Evolutionary conservation across 208 protist species (phyloP), one percentile per base, ranked within the genome.

Genomic region (Polymyxa betae): DNA sequence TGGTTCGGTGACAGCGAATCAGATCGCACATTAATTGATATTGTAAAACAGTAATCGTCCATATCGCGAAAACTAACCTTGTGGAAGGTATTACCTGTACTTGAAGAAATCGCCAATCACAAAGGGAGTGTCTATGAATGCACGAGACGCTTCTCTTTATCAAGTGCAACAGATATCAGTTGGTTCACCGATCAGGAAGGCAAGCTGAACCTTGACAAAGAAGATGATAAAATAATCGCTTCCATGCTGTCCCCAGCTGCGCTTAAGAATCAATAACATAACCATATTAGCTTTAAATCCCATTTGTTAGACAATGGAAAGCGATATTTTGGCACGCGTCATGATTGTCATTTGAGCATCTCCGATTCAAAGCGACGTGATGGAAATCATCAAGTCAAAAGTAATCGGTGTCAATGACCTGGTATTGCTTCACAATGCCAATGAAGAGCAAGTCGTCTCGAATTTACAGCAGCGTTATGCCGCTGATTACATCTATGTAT

Each of bases 1-100:
- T 93, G 92, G 92, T 91, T 91, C 82, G 72, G 72, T n/a, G 72
- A 82, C 72, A n/a, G 35, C n/a, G 72, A 82, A 20, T 20, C n/a
- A 43, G 72, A 82, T 43, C 5, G 16, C 5, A 38, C 72, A n/a
- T 43, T 82, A n/a, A 82, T 82, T 20, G 72, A 82, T 43, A 82
- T 20, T 5, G 72, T 82, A 82, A 5, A 32, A 5, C 72, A 35
- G 72, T 45, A 20, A n/a, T 43, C n/a, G 35, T 20, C 5, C 5
- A 35, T n/a, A 20, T 43, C 72, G 5, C 5, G 5, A 82, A 43
- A 43, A 5, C 72, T 5, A 82, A 45, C 16, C 72, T 43, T 35
- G 35, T 43, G 10, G n/a, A 45, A 82, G 72, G 72, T 82, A 20
- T 43, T 82, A n/a, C 72, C 72, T 5, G 5, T 35, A 82, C 72